Percentiles rank a stretch among this genome's conserved stretches.
Evolutionary conservation across 225 moss, liverwort and hornwort genomes (phyloP).

Genomic region (Polytrichum commune): DNA sequence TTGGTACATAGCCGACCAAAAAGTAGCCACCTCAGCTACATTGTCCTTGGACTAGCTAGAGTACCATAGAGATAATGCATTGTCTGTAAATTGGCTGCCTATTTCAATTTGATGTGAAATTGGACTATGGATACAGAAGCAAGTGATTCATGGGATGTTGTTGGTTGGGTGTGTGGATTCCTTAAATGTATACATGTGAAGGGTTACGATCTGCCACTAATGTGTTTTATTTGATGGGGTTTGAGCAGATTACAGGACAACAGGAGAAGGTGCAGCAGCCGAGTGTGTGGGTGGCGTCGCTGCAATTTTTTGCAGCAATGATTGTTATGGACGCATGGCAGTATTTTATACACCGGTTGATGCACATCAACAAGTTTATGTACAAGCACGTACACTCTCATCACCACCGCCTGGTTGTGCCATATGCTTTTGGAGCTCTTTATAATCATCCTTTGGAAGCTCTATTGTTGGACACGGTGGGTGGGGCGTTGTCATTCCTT

Average conservation of each 20-base stretch:
- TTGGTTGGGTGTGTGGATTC: no score
- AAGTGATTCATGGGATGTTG: no score
- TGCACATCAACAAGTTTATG: conserved; percentile 87
- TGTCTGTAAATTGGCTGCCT: no score
- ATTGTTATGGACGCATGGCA: conserved; percentile 94
- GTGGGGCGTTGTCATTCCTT: conserved; percentile 82
- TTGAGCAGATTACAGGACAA: conserved; percentile 58
- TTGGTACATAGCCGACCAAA: no score
- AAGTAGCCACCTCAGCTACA: no score
- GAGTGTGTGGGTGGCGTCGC: conserved; percentile 27
- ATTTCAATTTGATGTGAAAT: no score
- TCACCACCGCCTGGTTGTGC: conserved; percentile 87
- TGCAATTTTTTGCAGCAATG: conserved; percentile 80
- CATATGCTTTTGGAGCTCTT: conserved; percentile 86
- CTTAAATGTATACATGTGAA: no score
- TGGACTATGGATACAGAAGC: no score
- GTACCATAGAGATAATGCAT: no score
- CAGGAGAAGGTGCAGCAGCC: conserved; percentile 54
- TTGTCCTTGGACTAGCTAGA: no score
- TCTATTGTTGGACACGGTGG: conserved; percentile 75
- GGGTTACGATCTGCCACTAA: no score
- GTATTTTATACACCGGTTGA: conserved; percentile 87
- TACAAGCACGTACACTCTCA: conserved; percentile 83
- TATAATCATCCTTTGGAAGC: conserved; percentile 96
- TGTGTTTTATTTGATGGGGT: neutral